These are phyloP conservation scores for Dissoconium aciculare DNA, from an alignment of 2,329 filamentous ascomycete species.

Conservation along the genomic window DNA sequence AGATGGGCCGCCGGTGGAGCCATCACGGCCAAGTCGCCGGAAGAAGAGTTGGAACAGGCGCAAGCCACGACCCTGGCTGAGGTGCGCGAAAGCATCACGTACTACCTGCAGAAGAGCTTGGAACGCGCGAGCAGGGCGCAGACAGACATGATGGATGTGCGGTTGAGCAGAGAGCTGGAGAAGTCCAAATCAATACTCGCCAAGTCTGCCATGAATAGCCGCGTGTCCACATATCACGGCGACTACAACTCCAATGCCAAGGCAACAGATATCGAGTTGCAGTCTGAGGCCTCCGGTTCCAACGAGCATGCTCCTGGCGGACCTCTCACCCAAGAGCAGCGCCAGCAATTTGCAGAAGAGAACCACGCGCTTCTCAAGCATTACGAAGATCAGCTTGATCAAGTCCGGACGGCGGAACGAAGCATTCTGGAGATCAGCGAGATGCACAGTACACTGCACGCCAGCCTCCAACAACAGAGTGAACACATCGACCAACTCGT, in stretches of 20 bases:
- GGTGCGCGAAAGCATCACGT: constrained; percentile 70
- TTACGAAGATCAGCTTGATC: constrained; percentile 84
- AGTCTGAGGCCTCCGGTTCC: neutral
- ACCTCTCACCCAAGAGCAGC: constrained; percentile 59
- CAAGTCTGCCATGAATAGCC: constrained; percentile 31
- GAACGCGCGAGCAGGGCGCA: constrained; percentile 66
- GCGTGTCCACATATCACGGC: constrained; percentile 8
- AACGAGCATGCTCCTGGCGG: neutral
- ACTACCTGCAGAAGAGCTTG: constrained; percentile 61
- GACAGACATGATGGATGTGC: constrained; percentile 81
- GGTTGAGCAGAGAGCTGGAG: constrained; percentile 71
- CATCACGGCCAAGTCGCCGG: constrained; percentile 40
- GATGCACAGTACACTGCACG: constrained; percentile 74
- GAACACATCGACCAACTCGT: constrained; percentile 83
- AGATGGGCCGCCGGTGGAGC: constrained; percentile 46
- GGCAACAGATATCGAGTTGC: neutral
- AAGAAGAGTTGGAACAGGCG: constrained; percentile 60
- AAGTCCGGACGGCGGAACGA: constrained; percentile 81
- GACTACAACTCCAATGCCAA: constrained; percentile 3
- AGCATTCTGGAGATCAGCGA: constrained; percentile 86
- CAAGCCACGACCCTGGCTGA: constrained; percentile 49
- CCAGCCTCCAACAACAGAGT: constrained; percentile 71
- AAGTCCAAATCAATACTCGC: constrained; percentile 76
- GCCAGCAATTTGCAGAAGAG: constrained; percentile 85
- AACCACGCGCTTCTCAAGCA: constrained; percentile 87